phyloP scores from a whole-genome alignment of 345 rosid species.

The Conringia planisiliqua region DNA sequence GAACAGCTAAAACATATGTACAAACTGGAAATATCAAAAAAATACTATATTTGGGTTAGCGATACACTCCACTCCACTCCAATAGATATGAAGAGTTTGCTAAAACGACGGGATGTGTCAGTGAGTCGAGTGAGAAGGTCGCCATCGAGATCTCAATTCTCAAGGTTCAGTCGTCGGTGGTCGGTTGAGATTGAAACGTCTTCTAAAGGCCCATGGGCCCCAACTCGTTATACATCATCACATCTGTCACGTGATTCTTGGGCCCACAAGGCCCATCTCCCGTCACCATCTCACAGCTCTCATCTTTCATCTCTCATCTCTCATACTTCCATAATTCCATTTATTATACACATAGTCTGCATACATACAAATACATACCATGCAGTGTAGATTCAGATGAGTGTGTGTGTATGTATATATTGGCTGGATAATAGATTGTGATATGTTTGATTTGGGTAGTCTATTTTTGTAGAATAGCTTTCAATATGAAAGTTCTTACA shows the following conservation, averaged over 20 bases:
- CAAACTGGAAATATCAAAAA: not conserved
- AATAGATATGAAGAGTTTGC: not conserved
- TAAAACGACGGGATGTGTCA: constrained; percentile 20
- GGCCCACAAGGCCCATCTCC: constrained; percentile 34
- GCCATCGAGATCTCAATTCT: constrained; percentile 19
- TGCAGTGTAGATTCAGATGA: not conserved
- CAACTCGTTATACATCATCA: constrained; percentile 15
- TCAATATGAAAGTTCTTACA: not conserved
- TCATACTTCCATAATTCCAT: constrained; percentile 16
- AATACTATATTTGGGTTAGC: constrained; percentile 16
- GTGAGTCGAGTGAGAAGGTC: constrained; percentile 21
- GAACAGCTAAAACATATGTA: not conserved
- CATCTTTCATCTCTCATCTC: constrained; percentile 17
- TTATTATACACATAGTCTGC: constrained; percentile 2
- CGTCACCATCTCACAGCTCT: constrained; percentile 34
- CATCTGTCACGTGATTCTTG: constrained; percentile 28
- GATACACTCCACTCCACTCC: not conserved
- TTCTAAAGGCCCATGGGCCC: constrained; percentile 33
- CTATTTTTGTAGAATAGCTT: not conserved
- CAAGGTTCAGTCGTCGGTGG: constrained; percentile 31
- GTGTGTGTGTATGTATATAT: not conserved
- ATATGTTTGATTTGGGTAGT: not conserved
- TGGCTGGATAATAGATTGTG: constrained; percentile 11
- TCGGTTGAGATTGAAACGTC: constrained; percentile 25
- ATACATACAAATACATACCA: constrained; percentile 8